Conservation (phyloP, 2,329 filamentous ascomycete genomes). For the Hypoxylon sp. region DNA sequence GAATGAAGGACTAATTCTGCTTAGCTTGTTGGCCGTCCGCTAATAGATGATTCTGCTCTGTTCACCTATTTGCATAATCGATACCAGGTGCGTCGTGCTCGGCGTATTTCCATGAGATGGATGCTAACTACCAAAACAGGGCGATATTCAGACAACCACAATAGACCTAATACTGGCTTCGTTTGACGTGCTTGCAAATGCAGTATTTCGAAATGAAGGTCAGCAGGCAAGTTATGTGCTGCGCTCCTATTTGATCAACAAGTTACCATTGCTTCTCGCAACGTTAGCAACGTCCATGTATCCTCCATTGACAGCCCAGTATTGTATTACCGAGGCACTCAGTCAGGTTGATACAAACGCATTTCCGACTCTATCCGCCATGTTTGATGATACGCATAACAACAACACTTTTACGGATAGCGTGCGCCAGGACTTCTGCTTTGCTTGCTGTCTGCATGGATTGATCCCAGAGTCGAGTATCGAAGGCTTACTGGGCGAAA, state of each 20-base stretch:
- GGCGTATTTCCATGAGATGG: background rate
- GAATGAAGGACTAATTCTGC: slow-evolving; percentile 48
- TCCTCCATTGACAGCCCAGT: slow-evolving; percentile 81
- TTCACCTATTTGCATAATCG: slow-evolving; percentile 87
- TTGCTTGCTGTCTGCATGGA: slow-evolving; percentile 89
- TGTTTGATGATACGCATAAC: slow-evolving; percentile 72
- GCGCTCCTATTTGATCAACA: slow-evolving; percentile 87
- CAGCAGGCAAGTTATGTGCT: slow-evolving; percentile 77
- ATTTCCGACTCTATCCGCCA: slow-evolving; percentile 73
- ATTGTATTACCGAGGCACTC: slow-evolving; percentile 79
- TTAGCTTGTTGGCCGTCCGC: slow-evolving; percentile 85
- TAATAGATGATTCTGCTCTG: slow-evolving; percentile 85
- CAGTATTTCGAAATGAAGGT: slow-evolving; percentile 77
- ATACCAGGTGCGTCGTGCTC: slow-evolving; percentile 75
- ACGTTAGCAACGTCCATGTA: slow-evolving; percentile 75
- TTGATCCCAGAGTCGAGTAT: slow-evolving; percentile 86
- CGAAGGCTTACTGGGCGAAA: slow-evolving; percentile 84
- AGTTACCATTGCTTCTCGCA: slow-evolving; percentile 69
- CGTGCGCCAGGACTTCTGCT: slow-evolving; percentile 82
- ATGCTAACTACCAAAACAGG: slow-evolving; percentile 63
- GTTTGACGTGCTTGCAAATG: slow-evolving; percentile 91
- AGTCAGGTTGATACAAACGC: slow-evolving; percentile 86
- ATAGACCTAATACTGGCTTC: slow-evolving; percentile 89
- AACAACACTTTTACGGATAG: slow-evolving; percentile 71
- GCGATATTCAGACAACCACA: slow-evolving; percentile 81